A percentile compares a stretch with the other conserved stretches of the same genome.
Conservation (phyloP, 2,329 filamentous ascomycete genomes). For the Aspergillus quadrilineatus region DNA sequence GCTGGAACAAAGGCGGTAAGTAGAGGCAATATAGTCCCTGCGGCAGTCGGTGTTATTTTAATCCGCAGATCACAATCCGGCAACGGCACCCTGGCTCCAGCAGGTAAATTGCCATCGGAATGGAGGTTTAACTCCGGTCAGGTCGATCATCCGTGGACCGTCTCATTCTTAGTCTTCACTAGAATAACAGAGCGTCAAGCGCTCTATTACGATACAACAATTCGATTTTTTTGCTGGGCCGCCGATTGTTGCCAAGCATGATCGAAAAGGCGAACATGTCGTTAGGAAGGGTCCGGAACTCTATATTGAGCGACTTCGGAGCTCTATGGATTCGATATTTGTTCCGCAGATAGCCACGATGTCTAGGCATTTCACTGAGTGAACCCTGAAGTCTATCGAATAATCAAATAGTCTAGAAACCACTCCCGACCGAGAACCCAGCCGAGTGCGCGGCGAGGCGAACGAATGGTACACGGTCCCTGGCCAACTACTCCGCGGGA, state of each 20-base stretch:
- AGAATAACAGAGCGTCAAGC: neutral
- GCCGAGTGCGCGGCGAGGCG: neutral
- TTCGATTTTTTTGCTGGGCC: neutral
- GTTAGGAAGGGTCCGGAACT: neutral
- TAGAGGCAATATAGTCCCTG: neutral
- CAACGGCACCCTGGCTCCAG: no score
- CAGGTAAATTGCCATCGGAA: neutral
- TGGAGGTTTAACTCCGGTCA: neutral
- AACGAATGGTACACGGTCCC: neutral
- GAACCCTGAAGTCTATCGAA: neutral
- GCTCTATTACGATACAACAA: neutral
- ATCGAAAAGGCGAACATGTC: neutral
- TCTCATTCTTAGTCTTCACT: neutral
- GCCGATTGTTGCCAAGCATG: neutral
- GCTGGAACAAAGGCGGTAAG: neutral
- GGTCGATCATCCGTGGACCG: neutral
- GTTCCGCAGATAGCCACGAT: neutral
- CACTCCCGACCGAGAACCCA: neutral
- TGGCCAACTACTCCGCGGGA: slow-evolving; percentile 7
- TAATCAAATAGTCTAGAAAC: slow-evolving; percentile 6
- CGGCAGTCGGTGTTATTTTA: neutral
- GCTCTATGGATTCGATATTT: neutral
- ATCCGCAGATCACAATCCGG: neutral
- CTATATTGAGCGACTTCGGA: neutral
- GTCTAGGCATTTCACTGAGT: neutral